phyloP scores from a whole-genome alignment of 2,329 filamentous ascomycete species.

The Venturia asperata region DNA sequence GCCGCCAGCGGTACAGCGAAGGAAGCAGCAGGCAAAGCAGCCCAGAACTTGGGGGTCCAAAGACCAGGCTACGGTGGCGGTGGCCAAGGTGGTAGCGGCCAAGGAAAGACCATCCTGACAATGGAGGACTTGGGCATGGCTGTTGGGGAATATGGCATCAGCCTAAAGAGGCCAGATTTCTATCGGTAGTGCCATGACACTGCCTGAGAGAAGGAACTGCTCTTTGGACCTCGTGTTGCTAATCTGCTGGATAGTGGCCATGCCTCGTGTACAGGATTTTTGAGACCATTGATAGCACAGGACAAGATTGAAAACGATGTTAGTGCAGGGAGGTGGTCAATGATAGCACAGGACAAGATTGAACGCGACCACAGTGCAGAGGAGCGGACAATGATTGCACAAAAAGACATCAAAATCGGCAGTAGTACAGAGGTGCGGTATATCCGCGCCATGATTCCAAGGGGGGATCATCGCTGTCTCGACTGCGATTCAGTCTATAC shows the following conservation, averaged over 20 bases:
- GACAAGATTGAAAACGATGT: too few relatives aligned
- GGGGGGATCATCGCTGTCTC: neutral
- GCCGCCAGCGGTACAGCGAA: constrained; percentile 46
- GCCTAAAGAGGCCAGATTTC: constrained; percentile 95
- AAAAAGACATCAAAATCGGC: too few relatives aligned
- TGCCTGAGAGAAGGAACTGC: neutral
- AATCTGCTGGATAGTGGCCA: neutral
- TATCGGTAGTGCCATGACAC: constrained; percentile 56
- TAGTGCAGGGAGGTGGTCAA: too few relatives aligned
- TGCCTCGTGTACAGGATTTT: neutral
- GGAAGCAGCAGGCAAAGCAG: constrained; percentile 44
- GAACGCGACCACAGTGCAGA: neutral
- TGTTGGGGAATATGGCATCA: constrained; percentile 94
- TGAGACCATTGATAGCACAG: too few relatives aligned
- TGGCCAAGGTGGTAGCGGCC: constrained; percentile 78
- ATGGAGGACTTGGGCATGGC: constrained; percentile 99
- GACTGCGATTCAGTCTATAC: neutral
- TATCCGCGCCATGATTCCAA: neutral
- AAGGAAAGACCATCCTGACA: constrained; percentile 88
- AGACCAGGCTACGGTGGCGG: constrained; percentile 64
- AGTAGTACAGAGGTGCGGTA: neutral
- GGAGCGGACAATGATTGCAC: too few relatives aligned
- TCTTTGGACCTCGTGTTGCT: neutral
- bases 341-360: too few relatives aligned
- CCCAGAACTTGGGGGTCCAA: constrained; percentile 40